Base-by-base conservation (phyloP, 805 yeast genomes). In the Saccharomycopsis vini region DNA sequence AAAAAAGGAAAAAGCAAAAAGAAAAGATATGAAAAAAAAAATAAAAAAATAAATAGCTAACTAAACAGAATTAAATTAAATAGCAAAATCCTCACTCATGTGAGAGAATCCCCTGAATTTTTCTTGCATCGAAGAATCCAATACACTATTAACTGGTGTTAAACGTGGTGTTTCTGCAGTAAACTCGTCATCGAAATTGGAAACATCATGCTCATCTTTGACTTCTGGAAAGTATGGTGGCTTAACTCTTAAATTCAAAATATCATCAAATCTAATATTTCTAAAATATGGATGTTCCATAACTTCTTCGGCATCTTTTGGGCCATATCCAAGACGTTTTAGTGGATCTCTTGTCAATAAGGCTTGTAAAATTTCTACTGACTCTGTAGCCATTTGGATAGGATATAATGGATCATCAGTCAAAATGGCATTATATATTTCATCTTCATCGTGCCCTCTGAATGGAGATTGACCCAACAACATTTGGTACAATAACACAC, bases 341-440 rank as follows among this genome's bases (percentile, higher is more conserved):
- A 64, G 64, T 13, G 97, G 96, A 59, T 90, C 96, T 59, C 94
- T 83, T 1, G 95, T 86, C 52, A 92, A 69, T 52, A 92, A 71
- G 36, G 90, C 88, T 63, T 90, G 97, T 62, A 92, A 72, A 38
- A 92, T 81, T 51, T 94, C 88, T 31, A 92, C 98, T 2, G 96
- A 87, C 60, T 89, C 96, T 48, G 95, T 80, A 2, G 96, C 92
- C 97, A 92, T 90, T 59, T 88, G 92, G 51, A 92, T 87, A 28
- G 97, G 98, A 62, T 89, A 92, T 54, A 88, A 69, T 7, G 96
- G 97, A 61, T 92, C 98, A 68, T 92, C 98, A 31, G 92, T 82
- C 50, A 89, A 75, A 56, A 92, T 92, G 12, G 98, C 96, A 62
- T 89, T 92, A 65, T 90, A 92, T 29, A 92, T 88, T 64, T 92